These are phyloP conservation scores for Paraleonurus japonicus DNA, from an alignment of 257 asterid genomes.

Conservation along the genomic window DNA sequence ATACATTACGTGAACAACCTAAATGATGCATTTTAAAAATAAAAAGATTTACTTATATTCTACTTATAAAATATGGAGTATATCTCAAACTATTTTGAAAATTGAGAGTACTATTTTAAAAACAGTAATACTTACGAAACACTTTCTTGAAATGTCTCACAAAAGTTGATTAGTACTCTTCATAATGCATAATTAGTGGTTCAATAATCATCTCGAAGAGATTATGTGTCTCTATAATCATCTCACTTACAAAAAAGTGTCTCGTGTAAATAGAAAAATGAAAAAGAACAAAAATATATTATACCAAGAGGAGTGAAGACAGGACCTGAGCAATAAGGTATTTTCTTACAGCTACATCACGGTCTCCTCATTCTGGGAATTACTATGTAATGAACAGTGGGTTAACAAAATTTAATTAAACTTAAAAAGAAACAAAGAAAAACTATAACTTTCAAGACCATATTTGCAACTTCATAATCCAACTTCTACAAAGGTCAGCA, in stretches of 20 bases:
- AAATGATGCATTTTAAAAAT: too few relatives aligned
- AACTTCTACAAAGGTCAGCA: constrained; percentile 45
- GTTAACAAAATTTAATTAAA: constrained; percentile 23
- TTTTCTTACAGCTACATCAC: constrained; percentile 20
- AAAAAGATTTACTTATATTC: too few relatives aligned
- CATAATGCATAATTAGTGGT: not conserved
- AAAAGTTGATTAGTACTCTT: too few relatives aligned
- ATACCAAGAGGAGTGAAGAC: not conserved
- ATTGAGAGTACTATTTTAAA: too few relatives aligned
- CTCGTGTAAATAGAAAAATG: not conserved
- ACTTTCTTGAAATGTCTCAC: too few relatives aligned
- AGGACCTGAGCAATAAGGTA: not conserved
- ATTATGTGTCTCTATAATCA: not conserved
- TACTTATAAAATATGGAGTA: too few relatives aligned
- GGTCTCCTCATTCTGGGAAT: constrained; percentile 8
- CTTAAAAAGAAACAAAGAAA: constrained; percentile 5
- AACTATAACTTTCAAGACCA: constrained; percentile 24
- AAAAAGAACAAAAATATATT: not conserved
- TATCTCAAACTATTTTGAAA: too few relatives aligned
- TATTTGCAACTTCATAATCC: constrained; percentile 41
- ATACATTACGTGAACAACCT: too few relatives aligned
- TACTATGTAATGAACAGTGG: constrained; percentile 3
- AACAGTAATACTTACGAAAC: too few relatives aligned
- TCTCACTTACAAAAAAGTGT: too few relatives aligned
- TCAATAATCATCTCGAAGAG: not conserved